These are phyloP conservation scores for Rhododendron henanense DNA, from an alignment of 148 eudicot genomes.

Conservation along the genomic window DNA sequence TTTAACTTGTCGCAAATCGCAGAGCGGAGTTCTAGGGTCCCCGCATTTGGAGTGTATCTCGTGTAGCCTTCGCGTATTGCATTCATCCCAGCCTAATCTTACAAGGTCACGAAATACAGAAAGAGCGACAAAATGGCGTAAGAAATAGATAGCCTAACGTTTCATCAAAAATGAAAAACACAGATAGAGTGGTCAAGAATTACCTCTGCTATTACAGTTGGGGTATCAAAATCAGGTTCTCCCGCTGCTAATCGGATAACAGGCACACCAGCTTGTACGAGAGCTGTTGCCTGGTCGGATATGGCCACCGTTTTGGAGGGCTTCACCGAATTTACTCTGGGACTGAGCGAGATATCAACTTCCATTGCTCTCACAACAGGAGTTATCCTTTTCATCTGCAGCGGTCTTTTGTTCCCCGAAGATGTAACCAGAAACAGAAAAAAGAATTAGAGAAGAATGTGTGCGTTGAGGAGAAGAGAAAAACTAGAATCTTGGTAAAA, in stretches of 20 bases:
- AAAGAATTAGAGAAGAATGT: not conserved
- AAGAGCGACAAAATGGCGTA: slow-evolving; percentile 1
- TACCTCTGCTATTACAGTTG: slow-evolving; percentile 76
- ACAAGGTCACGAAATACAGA: not conserved
- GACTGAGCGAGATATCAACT: slow-evolving; percentile 70
- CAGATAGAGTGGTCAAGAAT: not conserved
- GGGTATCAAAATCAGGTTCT: slow-evolving; percentile 97
- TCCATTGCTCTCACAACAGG: slow-evolving; percentile 47
- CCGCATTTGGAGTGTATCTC: slow-evolving; percentile 94
- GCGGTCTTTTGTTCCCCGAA: slow-evolving; percentile 20
- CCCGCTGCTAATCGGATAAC: slow-evolving; percentile 91
- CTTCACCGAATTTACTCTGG: slow-evolving; percentile 84
- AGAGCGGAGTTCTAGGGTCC: slow-evolving; percentile 75
- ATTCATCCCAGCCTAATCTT: slow-evolving; percentile 70
- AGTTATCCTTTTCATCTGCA: slow-evolving; percentile 20
- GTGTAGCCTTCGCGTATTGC: slow-evolving; percentile 91
- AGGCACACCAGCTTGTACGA: slow-evolving; percentile 94
- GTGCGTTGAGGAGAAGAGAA: not conserved
- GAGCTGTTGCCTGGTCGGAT: slow-evolving; percentile 91
- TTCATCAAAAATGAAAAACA: not conserved
- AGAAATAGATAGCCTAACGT: not conserved
- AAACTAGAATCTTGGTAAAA: no score
- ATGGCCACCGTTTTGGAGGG: slow-evolving; percentile 94
- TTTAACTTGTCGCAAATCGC: slow-evolving; percentile 80
- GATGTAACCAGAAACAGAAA: slow-evolving; percentile 26